Percentiles rank a stretch among this genome's conserved stretches.
Conservation (phyloP, 1,139 yeast species). For the Hyphopichia pseudoburtonii region DNA sequence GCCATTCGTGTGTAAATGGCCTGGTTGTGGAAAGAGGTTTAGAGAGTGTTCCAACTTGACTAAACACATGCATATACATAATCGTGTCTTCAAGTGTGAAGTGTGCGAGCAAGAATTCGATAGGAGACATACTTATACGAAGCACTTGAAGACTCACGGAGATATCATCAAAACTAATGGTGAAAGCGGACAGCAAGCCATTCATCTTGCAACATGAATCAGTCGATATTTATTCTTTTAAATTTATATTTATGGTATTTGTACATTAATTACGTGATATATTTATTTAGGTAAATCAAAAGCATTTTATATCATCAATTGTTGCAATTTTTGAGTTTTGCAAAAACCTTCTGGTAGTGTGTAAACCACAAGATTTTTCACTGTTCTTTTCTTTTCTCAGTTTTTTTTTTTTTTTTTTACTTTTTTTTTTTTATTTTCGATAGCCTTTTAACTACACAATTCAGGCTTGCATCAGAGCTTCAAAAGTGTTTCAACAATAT, state of each 20-base stretch:
- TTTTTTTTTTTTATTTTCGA: not conserved
- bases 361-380: no score
- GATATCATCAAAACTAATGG: no score
- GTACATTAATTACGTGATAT: no score
- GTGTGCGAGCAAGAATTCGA: constrained; percentile 54
- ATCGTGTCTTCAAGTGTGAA: constrained; percentile 49
- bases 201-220: no score
- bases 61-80: constrained; percentile 79
- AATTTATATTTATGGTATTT: no score
- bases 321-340: no score
- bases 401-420: not conserved
- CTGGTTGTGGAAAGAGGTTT: constrained; percentile 81
- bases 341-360: not conserved
- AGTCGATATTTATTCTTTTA: no score
- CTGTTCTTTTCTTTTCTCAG: not conserved
- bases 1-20: constrained; percentile 76
- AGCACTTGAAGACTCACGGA: constrained; percentile 36
- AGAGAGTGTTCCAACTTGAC: constrained; percentile 87
- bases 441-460: no score
- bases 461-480: no score
- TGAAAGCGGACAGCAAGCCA: no score
- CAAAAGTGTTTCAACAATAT: not conserved
- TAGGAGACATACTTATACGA: constrained; percentile 36
- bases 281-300: no score
- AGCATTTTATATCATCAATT: no score